Percentiles rank a stretch among this genome's conserved stretches.
Conservation (phyloP, 1,139 yeast genomes). For the Suhomyces choctaworum region DNA sequence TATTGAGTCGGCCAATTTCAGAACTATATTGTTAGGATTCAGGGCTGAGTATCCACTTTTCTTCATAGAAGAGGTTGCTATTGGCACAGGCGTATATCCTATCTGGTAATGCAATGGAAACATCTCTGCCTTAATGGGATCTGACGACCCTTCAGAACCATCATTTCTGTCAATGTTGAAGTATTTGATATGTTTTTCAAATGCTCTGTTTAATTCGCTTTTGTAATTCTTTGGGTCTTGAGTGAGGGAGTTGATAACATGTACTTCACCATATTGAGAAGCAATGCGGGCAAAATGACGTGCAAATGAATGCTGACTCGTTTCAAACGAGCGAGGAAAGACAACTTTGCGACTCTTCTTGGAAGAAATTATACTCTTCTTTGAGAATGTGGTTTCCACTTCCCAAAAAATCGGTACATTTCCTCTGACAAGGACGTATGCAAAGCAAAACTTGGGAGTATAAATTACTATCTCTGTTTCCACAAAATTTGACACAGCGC, state of each 20-base stretch:
- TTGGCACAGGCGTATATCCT: conserved; percentile 34
- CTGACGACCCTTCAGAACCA: conserved; percentile 2
- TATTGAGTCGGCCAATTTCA: conserved; percentile 46
- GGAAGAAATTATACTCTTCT: conserved; percentile 39
- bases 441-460: conserved; percentile 51
- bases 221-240: conserved; percentile 40
- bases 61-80: conserved; percentile 34
- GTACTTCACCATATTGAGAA: conserved; percentile 63
- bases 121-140: conserved; percentile 7
- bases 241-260: conserved; percentile 56
- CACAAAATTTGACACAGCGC: conserved; percentile 62
- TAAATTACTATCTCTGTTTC: conserved; percentile 67
- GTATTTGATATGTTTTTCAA: conserved; percentile 32
- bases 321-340: conserved; percentile 60
- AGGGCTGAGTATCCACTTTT: conserved; percentile 38
- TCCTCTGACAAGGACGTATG: conserved; percentile 63
- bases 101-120: conserved; percentile 20
- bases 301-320: conserved; percentile 63
- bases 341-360: conserved; percentile 45
- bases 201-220: conserved; percentile 33
- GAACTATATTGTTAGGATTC: conserved; percentile 39
- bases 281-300: conserved; percentile 61
- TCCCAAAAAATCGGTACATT: conserved; percentile 71
- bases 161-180: conserved; percentile 21
- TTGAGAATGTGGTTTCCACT: conserved; percentile 49